Evolutionary conservation across 2,329 filamentous ascomycete species (phyloP), one percentile per base, ranked within the genome.

Genomic region (Diaporthe sp.): DNA sequence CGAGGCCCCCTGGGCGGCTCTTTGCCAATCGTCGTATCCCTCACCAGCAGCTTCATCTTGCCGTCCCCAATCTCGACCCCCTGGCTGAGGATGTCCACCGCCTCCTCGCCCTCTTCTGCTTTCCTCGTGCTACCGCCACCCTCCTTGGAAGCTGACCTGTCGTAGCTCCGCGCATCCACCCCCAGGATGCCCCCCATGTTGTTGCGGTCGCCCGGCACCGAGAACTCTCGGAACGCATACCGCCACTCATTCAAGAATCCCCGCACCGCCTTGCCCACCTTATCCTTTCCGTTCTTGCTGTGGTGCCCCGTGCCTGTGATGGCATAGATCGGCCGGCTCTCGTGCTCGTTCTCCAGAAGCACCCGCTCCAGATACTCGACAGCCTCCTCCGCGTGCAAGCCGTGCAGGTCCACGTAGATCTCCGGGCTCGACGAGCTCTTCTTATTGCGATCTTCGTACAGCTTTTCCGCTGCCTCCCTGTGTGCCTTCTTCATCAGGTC

Each of bases 211-310:
- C 96, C 96, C 2, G 96, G 95, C 13, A 98, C 96, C 51, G 94
- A 97, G 85, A 99, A 99, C 85, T 99, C 97, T 73, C 96, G 93
- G 85, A 96, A 99, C 0, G 95, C 94, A 82, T 98, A 99, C 77
- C 95, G 92, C 95, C 96, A 98, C 83, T 98, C 96, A 82, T 96
- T 97, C 73, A 99, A 87, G 86, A 97, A 98, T 79, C 91, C 92
- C 73, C 97, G 93, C 77, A 98, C 93, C 1, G 96, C 95, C 85
- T 98, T 98, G 82, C 96, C 96, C 49, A 99, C 95, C 86, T 99
- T 99, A 85, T 99, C 97, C 84, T 98, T 98, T 81, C 97, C 96
- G 82, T 98, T 98, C 88, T 98, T 98, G 83, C 95, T 98, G 85
- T 99, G 97, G 82, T 98, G 96, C 4, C 96, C 97, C 1, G 96